phyloP scores from a whole-genome alignment of 2,329 filamentous ascomycete species.

The Neofusicoccum laricinum region DNA sequence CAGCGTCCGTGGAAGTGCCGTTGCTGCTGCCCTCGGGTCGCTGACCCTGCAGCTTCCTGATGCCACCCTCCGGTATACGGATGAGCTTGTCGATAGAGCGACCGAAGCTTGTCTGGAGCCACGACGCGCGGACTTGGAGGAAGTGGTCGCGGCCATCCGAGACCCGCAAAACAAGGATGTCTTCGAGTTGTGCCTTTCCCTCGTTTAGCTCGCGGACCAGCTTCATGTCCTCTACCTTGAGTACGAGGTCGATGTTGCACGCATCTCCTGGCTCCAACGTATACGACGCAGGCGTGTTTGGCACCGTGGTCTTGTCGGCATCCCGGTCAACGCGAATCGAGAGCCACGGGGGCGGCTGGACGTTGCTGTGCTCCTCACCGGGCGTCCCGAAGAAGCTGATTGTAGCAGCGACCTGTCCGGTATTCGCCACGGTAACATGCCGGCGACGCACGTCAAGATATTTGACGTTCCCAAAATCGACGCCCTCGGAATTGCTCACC shows the following conservation, averaged over 20 bases:
- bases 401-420: slow-evolving; percentile 74
- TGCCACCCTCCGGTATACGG: slow-evolving; percentile 72
- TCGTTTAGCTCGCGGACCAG: slow-evolving; percentile 71
- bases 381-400: slow-evolving; percentile 78
- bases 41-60: slow-evolving; percentile 67
- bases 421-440: slow-evolving; percentile 85
- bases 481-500: slow-evolving; percentile 48
- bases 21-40: slow-evolving; percentile 38
- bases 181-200: slow-evolving; percentile 65
- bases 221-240: slow-evolving; percentile 62
- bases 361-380: slow-evolving; percentile 44
- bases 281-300: slow-evolving; percentile 45
- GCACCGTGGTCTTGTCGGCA: slow-evolving; percentile 32
- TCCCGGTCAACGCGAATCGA: slow-evolving; percentile 61
- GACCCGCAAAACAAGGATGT: slow-evolving; percentile 84
- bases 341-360: slow-evolving; percentile 64
- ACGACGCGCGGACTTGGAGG: slow-evolving; percentile 72
- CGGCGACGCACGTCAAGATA: slow-evolving; percentile 66
- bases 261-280: slow-evolving; percentile 84
- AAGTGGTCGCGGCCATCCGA: slow-evolving; percentile 87
- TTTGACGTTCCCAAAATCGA: slow-evolving; percentile 75
- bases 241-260: slow-evolving; percentile 64
- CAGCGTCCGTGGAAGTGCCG: slow-evolving; percentile 29
- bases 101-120: slow-evolving; percentile 80
- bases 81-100: slow-evolving; percentile 87